Conservation (phyloP, 2,329 filamentous ascomycete species). For the Colletotrichum musae region DNA sequence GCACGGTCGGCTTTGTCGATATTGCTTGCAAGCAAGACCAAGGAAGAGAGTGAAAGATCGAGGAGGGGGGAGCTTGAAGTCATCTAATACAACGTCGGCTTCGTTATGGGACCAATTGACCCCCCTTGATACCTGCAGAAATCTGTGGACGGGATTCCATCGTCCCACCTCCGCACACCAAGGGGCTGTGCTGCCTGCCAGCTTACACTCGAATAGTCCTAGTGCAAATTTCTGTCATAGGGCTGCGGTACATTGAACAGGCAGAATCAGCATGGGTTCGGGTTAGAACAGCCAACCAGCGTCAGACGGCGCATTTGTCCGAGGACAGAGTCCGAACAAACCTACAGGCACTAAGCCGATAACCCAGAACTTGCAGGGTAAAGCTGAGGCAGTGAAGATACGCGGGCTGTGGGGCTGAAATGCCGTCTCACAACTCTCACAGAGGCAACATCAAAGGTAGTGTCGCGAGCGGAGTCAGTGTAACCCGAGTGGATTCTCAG, state of each 20-base stretch:
- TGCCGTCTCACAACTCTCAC: background rate
- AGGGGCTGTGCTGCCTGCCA: conserved; percentile 1
- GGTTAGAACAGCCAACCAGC: conserved; percentile 1
- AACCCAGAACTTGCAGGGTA: background rate
- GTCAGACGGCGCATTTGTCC: background rate
- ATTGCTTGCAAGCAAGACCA: background rate
- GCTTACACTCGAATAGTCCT: background rate
- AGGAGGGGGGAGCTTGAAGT: background rate
- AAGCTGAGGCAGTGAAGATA: background rate
- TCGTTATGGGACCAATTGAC: background rate
- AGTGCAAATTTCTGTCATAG: background rate
- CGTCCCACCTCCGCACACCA: background rate
- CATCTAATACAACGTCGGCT: background rate
- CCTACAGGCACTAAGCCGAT: background rate
- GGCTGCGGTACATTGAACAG: background rate
- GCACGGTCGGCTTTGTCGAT: background rate
- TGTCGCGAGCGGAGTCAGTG: background rate
- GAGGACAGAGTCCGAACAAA: background rate
- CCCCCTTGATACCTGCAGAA: too few relatives aligned
- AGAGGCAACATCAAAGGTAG: background rate
- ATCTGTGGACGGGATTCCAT: background rate
- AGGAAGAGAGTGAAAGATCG: background rate
- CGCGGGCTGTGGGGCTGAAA: conserved; percentile 8
- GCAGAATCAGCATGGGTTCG: conserved; percentile 4
- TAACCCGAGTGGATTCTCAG: too few relatives aligned